Evolutionary conservation across 164 flowering plant genomes (phyloP), one percentile per base, ranked within the genome.

Genomic region (Euptelea pleiosperma): DNA sequence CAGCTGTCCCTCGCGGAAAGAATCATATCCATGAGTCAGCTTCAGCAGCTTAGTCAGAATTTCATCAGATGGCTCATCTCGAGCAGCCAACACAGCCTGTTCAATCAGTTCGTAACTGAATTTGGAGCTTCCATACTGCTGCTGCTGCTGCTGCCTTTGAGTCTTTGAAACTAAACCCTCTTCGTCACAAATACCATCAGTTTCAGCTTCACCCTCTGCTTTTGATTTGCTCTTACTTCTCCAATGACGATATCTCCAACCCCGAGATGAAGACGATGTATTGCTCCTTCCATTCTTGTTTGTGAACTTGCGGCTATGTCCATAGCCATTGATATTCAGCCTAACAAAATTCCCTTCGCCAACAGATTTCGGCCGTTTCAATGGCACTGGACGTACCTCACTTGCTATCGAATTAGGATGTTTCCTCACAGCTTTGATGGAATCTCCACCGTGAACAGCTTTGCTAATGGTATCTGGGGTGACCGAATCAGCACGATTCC

Each of bases 281-380:
- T 40, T 30, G 25, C 28, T 55, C 30, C 55, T 50, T 6, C 52
- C 50, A 1, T 71, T 64, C 58, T 71, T 79, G 47, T 58, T 73
- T 5, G 57, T 9, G 35, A 80, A 90, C 73, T 78, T 88, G 26
- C 52, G 49, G 6, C 35, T 45, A 3, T 73, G 65, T 22, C 81
- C 84, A 56, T 71, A 69, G 14, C 92, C 77, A 61, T 83, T 86
- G 22, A 94, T 62, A 64, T 90, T 88, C 11, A 88, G 73, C 83
- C 70, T 86, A 45, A 91, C 96, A 62, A 94, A 94, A 51, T 94
- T 94, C 37, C 96, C 92, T 73, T 90, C 96, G 50, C 29, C 69
- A 6, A 42, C 65, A 41, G 70, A 35, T 69, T 82, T 90, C 8
- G 68, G 61, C 52, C 69, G 60, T 37, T 80, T 83, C 31, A 37